phyloP scores from a whole-genome alignment of 805 yeast genomes.

The Nakazawaea ernobii region DNA sequence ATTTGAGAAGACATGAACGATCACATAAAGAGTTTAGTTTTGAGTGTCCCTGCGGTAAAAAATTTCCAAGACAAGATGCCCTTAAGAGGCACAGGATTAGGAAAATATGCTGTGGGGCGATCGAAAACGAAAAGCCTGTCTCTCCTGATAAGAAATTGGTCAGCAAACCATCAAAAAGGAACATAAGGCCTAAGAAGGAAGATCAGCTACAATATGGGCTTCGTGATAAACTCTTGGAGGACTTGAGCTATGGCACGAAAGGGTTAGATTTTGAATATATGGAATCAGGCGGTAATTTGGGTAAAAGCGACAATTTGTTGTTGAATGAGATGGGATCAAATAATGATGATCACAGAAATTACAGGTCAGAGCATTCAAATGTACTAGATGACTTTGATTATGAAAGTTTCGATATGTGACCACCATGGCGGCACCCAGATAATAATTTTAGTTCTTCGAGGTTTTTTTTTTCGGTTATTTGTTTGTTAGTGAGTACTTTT shows the following conservation, averaged over 20 bases:
- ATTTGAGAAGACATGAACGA: constrained; percentile 81
- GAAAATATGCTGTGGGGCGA: constrained; percentile 78
- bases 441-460: background rate
- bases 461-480: background rate
- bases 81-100: constrained; percentile 73
- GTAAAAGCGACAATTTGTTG: background rate
- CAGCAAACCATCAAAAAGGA: constrained; percentile 25
- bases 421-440: background rate
- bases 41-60: constrained; percentile 89
- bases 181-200: constrained; percentile 30
- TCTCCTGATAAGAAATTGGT: constrained; percentile 15
- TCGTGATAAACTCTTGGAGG: constrained; percentile 7
- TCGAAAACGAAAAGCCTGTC: constrained; percentile 29
- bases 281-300: background rate
- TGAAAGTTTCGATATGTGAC: background rate
- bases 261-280: background rate
- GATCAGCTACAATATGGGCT: constrained; percentile 8
- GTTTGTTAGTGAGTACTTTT: background rate
- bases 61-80: constrained; percentile 87
- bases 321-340: background rate
- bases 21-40: constrained; percentile 73
- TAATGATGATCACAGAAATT: background rate
- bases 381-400: background rate
- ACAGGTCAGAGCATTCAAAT: background rate
- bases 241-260: constrained; percentile 1